Evolutionary conservation across 306 rosid species (phyloP).

Genomic region (Cicer pinnatifidum): DNA sequence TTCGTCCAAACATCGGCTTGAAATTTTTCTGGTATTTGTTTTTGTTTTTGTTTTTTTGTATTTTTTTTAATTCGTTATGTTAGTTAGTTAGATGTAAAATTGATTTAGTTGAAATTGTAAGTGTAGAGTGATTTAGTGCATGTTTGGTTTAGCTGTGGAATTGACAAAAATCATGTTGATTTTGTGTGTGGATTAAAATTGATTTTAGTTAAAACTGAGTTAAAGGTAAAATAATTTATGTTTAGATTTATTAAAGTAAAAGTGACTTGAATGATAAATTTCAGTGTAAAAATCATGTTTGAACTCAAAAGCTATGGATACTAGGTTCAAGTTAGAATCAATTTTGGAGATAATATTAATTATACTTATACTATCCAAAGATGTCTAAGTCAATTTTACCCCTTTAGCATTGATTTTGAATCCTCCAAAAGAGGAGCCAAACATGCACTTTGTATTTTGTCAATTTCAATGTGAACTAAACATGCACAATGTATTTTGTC

Average conservation of each 20-base stretch:
- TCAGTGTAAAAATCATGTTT: background rate
- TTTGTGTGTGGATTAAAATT: background rate
- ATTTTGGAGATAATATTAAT: background rate
- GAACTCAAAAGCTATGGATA: background rate
- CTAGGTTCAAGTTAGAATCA: background rate
- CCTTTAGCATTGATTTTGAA: no score
- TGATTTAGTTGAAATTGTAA: no score
- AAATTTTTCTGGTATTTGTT: slow-evolving; percentile 68
- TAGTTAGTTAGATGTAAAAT: no score
- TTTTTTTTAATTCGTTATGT: no score
- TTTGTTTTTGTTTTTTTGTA: no score
- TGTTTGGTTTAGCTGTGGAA: background rate
- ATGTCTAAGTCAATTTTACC: background rate
- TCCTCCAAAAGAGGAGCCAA: no score
- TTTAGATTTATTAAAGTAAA: background rate
- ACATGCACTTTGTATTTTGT: no score
- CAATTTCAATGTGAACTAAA: no score
- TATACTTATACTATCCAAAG: background rate
- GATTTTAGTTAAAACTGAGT: background rate
- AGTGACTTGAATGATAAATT: background rate
- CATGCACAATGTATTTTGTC: no score
- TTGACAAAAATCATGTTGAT: background rate
- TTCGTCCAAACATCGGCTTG: slow-evolving; percentile 56
- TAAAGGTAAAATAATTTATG: background rate
- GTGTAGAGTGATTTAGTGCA: no score